Evolutionary conservation across 225 moss, liverwort and hornwort species (phyloP).

Genomic region (Straminergon stramineum): DNA sequence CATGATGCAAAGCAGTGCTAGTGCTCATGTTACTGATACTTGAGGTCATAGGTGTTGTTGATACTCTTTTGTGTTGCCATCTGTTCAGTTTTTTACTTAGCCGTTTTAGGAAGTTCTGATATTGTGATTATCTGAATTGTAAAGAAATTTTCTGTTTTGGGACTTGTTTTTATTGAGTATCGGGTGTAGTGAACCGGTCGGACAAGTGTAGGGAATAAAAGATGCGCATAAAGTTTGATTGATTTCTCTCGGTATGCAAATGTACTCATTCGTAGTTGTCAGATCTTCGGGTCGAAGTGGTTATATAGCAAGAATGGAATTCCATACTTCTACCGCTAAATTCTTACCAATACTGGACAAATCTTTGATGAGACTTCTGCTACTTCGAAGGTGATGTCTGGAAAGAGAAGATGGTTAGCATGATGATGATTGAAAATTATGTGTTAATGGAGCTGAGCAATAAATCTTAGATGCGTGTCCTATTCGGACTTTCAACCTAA

Average conservation of each 20-base stretch:
- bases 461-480: neutral
- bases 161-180: neutral
- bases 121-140: neutral
- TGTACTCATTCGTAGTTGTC: neutral
- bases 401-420: too few relatives aligned
- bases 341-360: neutral
- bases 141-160: neutral
- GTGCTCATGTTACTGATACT: neutral
- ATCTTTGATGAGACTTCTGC: neutral
- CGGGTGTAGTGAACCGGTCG: neutral
- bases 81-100: neutral
- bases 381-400: neutral
- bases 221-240: neutral
- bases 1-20: constrained; percentile 49
- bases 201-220: neutral
- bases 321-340: neutral
- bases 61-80: neutral
- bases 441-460: neutral
- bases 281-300: neutral
- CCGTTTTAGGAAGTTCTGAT: neutral
- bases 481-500: neutral
- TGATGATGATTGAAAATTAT: neutral
- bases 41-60: neutral
- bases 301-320: neutral
- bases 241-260: neutral